Evolutionary conservation across 192 early-diverging fungal genomes (phyloP).

Genomic region (Mortierella claussenii): DNA sequence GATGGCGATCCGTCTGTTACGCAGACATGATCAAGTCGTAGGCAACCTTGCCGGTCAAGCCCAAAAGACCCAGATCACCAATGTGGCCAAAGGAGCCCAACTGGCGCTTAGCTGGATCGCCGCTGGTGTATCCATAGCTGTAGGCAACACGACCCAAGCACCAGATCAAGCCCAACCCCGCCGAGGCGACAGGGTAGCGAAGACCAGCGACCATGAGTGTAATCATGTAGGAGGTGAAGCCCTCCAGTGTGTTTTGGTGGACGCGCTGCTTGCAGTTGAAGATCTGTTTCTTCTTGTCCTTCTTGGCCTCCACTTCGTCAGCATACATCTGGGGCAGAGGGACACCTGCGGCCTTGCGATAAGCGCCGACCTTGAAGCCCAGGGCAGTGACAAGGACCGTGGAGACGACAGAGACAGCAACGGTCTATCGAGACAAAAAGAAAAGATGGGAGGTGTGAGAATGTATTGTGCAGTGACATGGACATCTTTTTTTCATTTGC

Average conservation of each 20-base stretch:
- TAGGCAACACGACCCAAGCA: conserved; percentile 60
- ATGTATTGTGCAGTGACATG: no score
- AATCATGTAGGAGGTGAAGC: conserved; percentile 60
- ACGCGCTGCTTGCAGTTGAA: conserved; percentile 80
- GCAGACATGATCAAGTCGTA: conserved; percentile 51
- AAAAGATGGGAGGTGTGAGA: no score
- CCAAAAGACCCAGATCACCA: conserved; percentile 62
- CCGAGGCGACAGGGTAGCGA: conserved; percentile 62
- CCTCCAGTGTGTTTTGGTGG: conserved; percentile 78
- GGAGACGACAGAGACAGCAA: conserved; percentile 50
- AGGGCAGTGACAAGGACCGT: conserved; percentile 55
- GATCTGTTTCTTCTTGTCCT: conserved; percentile 69
- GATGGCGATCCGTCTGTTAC: not conserved
- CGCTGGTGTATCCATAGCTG: conserved; percentile 64
- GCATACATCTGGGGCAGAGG: conserved; percentile 77
- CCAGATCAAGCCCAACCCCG: conserved; percentile 65
- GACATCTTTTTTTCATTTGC: no score
- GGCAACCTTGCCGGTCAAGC: conserved; percentile 53
- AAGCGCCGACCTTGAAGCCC: conserved; percentile 60
- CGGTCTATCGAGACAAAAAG: conserved; percentile 42
- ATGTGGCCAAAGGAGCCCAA: conserved; percentile 62
- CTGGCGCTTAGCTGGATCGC: conserved; percentile 68
- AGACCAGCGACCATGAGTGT: conserved; percentile 62
- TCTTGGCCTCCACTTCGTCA: conserved; percentile 65
- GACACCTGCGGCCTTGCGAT: conserved; percentile 69